These are phyloP conservation scores for Aspergillus fijiensis DNA, from an alignment of 2,329 filamentous ascomycete genomes.

Conservation along the genomic window DNA sequence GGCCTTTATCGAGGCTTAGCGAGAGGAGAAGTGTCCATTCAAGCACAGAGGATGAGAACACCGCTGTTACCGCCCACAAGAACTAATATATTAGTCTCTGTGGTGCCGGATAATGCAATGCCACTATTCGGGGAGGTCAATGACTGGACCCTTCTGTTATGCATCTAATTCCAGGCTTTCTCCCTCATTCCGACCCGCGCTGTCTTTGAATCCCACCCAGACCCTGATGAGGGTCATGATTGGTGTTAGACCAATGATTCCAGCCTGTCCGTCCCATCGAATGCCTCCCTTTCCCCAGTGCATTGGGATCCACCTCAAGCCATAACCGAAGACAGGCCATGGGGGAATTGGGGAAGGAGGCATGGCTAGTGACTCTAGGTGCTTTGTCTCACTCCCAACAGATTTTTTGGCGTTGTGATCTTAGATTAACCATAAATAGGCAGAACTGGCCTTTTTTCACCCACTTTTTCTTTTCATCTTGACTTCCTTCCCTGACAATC, in stretches of 20 bases:
- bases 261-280: neutral
- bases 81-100: neutral
- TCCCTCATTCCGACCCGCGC: constrained; percentile 2
- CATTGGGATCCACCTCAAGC: constrained; percentile 2
- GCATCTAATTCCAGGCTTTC: neutral
- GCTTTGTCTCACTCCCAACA: constrained; percentile 1
- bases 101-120: neutral
- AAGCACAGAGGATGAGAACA: neutral
- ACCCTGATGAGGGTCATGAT: neutral
- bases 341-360: constrained; percentile 1
- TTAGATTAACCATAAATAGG: neutral
- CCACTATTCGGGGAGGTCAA: neutral
- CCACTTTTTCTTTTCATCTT: neutral
- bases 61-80: neutral
- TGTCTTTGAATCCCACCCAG: neutral
- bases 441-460: neutral
- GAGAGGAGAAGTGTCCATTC: neutral
- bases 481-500: neutral
- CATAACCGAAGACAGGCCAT: neutral
- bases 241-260: neutral
- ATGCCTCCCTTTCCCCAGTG: constrained; percentile 2
- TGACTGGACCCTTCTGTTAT: neutral
- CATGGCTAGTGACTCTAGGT: neutral
- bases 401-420: neutral
- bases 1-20: neutral